phyloP scores from a whole-genome alignment of 768 basidiomycete species.

The Trametes punicea region DNA sequence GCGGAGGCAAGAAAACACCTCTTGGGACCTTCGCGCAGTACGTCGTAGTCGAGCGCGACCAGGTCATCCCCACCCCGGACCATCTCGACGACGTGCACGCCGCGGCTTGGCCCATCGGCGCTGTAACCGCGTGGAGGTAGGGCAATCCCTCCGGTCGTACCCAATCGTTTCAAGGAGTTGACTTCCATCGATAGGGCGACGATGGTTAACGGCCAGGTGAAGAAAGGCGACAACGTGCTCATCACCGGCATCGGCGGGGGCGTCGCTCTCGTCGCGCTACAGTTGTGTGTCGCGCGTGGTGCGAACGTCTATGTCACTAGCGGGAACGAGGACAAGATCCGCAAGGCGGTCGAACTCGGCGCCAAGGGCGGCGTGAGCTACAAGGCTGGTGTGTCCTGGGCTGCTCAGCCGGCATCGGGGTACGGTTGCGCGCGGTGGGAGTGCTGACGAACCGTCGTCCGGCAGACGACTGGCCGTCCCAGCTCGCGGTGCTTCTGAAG shows the following conservation, averaged over 20 bases:
- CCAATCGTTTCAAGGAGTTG: constrained; percentile 3
- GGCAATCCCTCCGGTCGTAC: constrained; percentile 16
- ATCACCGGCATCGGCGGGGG: constrained; percentile 85
- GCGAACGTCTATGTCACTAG: constrained; percentile 84
- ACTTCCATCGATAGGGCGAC: constrained; percentile 45
- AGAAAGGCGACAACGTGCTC: constrained; percentile 65
- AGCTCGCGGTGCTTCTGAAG: constrained; percentile 33
- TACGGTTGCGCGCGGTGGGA: too few relatives aligned
- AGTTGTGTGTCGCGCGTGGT: constrained; percentile 71
- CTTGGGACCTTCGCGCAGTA: constrained; percentile 78
- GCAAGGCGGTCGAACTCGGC: constrained; percentile 60
- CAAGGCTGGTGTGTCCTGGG: constrained; percentile 45
- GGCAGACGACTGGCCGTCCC: constrained; percentile 34
- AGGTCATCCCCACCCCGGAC: constrained; percentile 60
- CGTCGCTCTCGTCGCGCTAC: constrained; percentile 73
- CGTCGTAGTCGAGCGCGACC: constrained; percentile 65
- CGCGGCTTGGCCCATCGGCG: constrained; percentile 76
- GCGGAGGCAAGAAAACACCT: constrained; percentile 49
- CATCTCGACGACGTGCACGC: constrained; percentile 67
- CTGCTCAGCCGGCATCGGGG: too few relatives aligned
- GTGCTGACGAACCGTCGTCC: background rate
- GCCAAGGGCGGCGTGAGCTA: constrained; percentile 79
- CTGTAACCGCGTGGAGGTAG: constrained; percentile 83
- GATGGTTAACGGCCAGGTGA: constrained; percentile 60
- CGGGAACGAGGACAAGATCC: constrained; percentile 64